Conservation (phyloP, 2,329 filamentous ascomycete species). For the Phialophora macrospora region DNA sequence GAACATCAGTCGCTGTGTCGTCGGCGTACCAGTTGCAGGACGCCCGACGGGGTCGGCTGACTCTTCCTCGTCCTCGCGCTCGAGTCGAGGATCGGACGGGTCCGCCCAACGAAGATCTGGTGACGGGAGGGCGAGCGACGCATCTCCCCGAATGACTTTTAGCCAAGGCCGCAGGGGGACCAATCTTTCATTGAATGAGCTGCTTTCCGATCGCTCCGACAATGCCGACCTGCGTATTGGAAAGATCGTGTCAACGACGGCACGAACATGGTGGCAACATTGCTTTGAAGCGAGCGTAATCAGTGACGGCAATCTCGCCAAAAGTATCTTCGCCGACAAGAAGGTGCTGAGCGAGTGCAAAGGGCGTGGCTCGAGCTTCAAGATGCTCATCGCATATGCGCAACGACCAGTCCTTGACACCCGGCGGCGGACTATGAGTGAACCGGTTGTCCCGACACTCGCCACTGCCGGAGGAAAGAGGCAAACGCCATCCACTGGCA, state of each 20-base stretch:
- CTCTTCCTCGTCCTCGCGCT: conserved; percentile 44
- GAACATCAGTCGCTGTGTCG: conserved; percentile 56
- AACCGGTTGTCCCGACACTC: conserved; percentile 35
- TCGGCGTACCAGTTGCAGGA: conserved; percentile 55
- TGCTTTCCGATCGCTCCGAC: conserved; percentile 72
- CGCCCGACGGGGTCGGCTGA: conserved; percentile 49
- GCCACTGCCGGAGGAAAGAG: conserved; percentile 31
- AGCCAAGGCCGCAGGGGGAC: conserved; percentile 40
- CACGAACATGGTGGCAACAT: conserved; percentile 93
- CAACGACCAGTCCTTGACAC: conserved; percentile 66
- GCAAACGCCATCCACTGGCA: conserved; percentile 12
- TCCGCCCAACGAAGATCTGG: conserved; percentile 43
- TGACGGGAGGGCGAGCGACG: conserved; percentile 23
- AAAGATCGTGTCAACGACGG: conserved; percentile 88
- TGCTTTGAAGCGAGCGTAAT: conserved; percentile 79
- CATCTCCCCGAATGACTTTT: conserved; percentile 34
- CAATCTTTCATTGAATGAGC: conserved; percentile 64
- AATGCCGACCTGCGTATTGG: conserved; percentile 83
- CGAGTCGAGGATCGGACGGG: conserved; percentile 42
- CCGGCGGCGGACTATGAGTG: conserved; percentile 52
- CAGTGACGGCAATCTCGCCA: conserved; percentile 54
- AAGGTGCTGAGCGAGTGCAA: conserved; percentile 82
- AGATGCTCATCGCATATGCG: conserved; percentile 88
- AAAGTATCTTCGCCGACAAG: conserved; percentile 79
- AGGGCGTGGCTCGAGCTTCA: conserved; percentile 82